phyloP scores from a whole-genome alignment of 179 eudicot genomes.

The Patellifolia procumbens region DNA sequence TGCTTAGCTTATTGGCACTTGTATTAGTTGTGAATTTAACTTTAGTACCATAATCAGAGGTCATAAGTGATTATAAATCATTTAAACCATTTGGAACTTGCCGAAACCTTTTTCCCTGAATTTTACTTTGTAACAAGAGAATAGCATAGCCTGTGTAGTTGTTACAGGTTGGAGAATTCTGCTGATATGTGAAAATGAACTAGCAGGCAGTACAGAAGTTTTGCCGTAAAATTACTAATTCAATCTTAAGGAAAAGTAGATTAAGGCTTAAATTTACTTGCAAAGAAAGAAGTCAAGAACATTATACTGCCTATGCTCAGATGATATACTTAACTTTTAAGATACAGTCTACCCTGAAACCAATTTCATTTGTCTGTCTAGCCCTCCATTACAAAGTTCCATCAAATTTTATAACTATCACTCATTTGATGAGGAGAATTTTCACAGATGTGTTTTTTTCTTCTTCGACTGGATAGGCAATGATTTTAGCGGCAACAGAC shows the following conservation, averaged over 20 bases:
- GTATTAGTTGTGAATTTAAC: background rate
- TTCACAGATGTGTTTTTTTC: background rate
- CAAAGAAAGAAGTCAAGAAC: background rate
- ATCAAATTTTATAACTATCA: background rate
- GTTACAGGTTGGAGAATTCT: background rate
- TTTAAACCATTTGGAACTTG: background rate
- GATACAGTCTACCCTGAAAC: too few relatives aligned
- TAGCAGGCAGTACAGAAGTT: background rate
- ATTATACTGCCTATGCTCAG: slow-evolving; percentile 7
- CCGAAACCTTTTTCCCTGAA: background rate
- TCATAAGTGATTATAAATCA: too few relatives aligned
- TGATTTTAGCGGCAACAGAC: slow-evolving; percentile 6
- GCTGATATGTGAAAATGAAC: background rate
- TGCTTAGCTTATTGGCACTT: background rate
- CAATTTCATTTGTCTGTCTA: too few relatives aligned
- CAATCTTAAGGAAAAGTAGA: background rate
- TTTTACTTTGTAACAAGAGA: too few relatives aligned
- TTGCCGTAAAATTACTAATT: too few relatives aligned
- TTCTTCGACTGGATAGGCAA: background rate
- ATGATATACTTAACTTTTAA: background rate
- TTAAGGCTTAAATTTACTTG: background rate
- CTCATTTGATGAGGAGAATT: background rate
- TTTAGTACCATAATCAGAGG: background rate
- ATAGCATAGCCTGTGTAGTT: background rate
- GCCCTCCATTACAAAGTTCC: background rate